Conservation (phyloP, 2,329 filamentous ascomycete genomes). For the Tolypocladium ophioglossoides region DNA sequence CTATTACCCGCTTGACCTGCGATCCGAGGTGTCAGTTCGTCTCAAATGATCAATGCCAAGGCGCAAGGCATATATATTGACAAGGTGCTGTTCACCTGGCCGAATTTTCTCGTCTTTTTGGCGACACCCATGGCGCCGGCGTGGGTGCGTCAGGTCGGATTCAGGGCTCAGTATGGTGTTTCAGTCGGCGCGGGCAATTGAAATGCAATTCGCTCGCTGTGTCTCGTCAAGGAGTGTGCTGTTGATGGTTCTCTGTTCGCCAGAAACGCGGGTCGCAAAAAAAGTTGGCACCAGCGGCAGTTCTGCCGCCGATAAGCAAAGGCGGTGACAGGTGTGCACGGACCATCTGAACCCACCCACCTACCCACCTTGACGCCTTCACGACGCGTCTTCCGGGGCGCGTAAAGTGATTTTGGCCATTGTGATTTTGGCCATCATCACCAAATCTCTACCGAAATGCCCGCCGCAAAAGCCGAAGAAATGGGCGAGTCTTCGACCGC, state of each 20-base stretch:
- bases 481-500: constrained; percentile 51
- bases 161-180: background rate
- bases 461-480: constrained; percentile 37
- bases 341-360: constrained; percentile 8
- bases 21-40: constrained; percentile 5
- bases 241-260: background rate
- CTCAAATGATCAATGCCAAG: background rate
- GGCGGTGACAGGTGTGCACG: constrained; percentile 20
- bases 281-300: constrained; percentile 3
- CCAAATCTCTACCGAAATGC: constrained; percentile 27
- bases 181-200: background rate
- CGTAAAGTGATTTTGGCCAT: constrained; percentile 23
- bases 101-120: constrained; percentile 91
- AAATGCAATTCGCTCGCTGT: background rate
- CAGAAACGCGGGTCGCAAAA: background rate
- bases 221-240: background rate
- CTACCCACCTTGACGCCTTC: no score
- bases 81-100: constrained; percentile 34
- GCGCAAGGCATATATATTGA: constrained; percentile 19
- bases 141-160: background rate
- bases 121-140: constrained; percentile 61
- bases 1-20: constrained; percentile 71
- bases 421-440: constrained; percentile 9
- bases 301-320: constrained; percentile 7
- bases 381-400: constrained; percentile 24